Evolutionary conservation across 805 yeast species (phyloP).

Genomic region (Starmera pachycereana): DNA sequence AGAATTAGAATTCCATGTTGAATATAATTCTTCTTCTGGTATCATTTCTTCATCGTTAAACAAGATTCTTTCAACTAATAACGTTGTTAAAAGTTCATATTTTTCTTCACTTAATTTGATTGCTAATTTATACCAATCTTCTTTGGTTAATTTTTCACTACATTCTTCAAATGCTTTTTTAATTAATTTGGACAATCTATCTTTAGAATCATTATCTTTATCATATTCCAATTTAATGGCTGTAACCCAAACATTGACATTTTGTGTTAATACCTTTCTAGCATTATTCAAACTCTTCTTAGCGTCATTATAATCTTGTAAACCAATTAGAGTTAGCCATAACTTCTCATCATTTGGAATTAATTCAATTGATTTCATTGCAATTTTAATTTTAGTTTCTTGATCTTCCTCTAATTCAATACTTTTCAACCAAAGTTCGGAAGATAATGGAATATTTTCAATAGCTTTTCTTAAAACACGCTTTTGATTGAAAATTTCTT

Average conservation of each 20-base stretch:
- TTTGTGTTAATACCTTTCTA: slow-evolving; percentile 38
- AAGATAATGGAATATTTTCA: slow-evolving; percentile 48
- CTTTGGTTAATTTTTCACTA: slow-evolving; percentile 22
- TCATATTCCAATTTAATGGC: slow-evolving; percentile 63
- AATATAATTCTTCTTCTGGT: slow-evolving; percentile 3
- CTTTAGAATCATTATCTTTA: slow-evolving; percentile 24
- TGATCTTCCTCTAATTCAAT: slow-evolving; percentile 48
- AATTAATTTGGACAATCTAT: slow-evolving; percentile 37
- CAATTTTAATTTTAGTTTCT: slow-evolving; percentile 39
- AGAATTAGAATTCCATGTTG: slow-evolving; percentile 16
- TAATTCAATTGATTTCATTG: slow-evolving; percentile 57
- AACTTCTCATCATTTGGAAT: slow-evolving; percentile 55
- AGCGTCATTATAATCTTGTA: slow-evolving; percentile 36
- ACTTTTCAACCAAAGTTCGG: slow-evolving; percentile 58
- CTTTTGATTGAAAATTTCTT: slow-evolving; percentile 39
- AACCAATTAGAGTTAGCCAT: slow-evolving; percentile 49
- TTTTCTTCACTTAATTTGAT: slow-evolving; percentile 38
- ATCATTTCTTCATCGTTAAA: slow-evolving; percentile 20
- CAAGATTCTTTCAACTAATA: slow-evolving; percentile 38
- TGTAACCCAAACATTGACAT: slow-evolving; percentile 54
- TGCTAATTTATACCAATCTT: slow-evolving; percentile 50
- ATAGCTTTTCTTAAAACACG: slow-evolving; percentile 62
- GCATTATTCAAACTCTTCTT: slow-evolving; percentile 49
- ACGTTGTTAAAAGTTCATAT: slow-evolving; percentile 36
- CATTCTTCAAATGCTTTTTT: slow-evolving; percentile 37